A percentile compares a stretch with the other conserved stretches of the same genome.
These are phyloP conservation scores for Mortierella alpina DNA, from an alignment of 192 early-diverging fungal species.

Conservation along the genomic window DNA sequence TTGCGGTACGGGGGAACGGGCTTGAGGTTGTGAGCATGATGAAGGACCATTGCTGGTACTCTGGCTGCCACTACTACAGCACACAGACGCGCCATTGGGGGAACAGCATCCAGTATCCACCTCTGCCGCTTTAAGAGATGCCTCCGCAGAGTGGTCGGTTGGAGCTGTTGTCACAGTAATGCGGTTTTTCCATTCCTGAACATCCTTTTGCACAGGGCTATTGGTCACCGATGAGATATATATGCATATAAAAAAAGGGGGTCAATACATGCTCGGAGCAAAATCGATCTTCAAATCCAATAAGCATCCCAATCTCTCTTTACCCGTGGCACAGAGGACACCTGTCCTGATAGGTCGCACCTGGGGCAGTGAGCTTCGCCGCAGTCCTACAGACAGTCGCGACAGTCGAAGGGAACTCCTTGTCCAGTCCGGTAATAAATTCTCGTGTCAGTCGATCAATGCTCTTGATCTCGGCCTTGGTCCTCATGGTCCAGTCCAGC, in stretches of 20 bases:
- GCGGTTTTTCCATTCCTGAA: slow-evolving; percentile 60
- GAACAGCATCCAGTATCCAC: slow-evolving; percentile 21
- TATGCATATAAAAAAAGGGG: background rate
- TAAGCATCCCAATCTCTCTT: slow-evolving; percentile 1
- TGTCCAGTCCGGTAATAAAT: slow-evolving; percentile 83
- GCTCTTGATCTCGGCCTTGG: slow-evolving; percentile 44
- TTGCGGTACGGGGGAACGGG: background rate
- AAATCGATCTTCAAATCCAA: background rate
- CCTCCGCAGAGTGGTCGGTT: background rate
- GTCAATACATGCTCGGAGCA: background rate
- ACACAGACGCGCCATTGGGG: slow-evolving; percentile 3
- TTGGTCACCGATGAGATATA: background rate
- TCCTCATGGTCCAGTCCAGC: slow-evolving; percentile 28
- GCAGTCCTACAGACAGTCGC: slow-evolving; percentile 86
- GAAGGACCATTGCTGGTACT: background rate
- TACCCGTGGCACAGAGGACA: slow-evolving; percentile 80
- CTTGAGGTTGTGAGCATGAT: slow-evolving; percentile 3
- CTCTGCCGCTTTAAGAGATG: background rate
- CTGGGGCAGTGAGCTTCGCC: slow-evolving; percentile 74
- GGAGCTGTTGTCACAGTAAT: slow-evolving; percentile 59
- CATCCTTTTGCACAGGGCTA: slow-evolving; percentile 60
- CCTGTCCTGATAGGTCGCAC: slow-evolving; percentile 54
- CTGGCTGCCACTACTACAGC: slow-evolving; percentile 10
- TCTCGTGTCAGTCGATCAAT: slow-evolving; percentile 78
- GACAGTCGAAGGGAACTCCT: slow-evolving; percentile 86